Evolutionary conservation across 2,329 filamentous ascomycete genomes (phyloP).

Genomic region (Harringtonia aguacate): DNA sequence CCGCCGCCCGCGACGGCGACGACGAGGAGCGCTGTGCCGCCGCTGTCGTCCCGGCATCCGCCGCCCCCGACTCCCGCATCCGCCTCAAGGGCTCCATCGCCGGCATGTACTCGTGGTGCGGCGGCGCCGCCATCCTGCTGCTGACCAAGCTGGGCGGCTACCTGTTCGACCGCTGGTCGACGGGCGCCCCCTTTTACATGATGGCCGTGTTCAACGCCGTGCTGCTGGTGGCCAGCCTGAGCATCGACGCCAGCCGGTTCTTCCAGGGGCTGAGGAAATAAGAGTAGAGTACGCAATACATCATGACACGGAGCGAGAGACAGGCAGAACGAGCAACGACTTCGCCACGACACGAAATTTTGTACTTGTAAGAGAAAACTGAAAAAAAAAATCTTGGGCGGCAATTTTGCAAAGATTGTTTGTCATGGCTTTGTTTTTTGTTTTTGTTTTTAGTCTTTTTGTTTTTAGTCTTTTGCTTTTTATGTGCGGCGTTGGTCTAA

Average conservation of each 20-base stretch:
- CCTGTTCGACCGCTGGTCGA: conserved; percentile 66
- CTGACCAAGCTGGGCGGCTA: conserved; percentile 85
- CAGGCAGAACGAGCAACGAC: no score
- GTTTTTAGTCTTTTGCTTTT: no score
- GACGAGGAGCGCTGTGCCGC: conserved; percentile 2
- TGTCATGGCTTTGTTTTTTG: no score
- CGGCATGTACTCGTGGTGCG: conserved; percentile 84
- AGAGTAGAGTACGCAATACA: no score
- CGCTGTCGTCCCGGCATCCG: neutral
- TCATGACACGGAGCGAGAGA: no score
- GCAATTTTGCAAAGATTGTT: no score
- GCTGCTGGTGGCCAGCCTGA: conserved; percentile 47
- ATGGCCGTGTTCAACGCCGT: conserved; percentile 81
- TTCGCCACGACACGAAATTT: no score
- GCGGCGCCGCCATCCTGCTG: conserved; percentile 79
- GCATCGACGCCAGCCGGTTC: conserved; percentile 34
- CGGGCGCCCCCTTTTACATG: conserved; percentile 82
- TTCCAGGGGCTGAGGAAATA: conserved; percentile 9
- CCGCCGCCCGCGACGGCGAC: neutral
- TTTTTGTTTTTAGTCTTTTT: no score
- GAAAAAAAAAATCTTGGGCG: no score
- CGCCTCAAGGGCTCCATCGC: conserved; percentile 86
- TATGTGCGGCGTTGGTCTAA: no score
- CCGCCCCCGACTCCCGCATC: conserved; percentile 32
- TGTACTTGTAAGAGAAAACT: no score